A percentile compares a stretch with the other conserved stretches of the same genome.
Conservation (phyloP, 371 early-diverging fungal species). For the Dichotomocladium elegans region DNA sequence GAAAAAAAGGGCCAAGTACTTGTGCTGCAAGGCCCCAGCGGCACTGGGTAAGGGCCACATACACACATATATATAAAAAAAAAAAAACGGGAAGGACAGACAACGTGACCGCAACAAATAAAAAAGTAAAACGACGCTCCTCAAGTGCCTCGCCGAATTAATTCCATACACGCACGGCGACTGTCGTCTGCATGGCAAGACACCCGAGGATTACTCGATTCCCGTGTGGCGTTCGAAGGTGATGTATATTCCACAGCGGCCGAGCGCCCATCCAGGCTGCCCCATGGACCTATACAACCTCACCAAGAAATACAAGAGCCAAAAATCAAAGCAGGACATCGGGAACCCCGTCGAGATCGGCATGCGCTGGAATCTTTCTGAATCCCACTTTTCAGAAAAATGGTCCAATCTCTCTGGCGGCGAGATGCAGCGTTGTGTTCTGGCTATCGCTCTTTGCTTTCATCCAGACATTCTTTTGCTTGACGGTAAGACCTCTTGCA, state of each 20-base stretch:
- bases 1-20: slow-evolving; percentile 51
- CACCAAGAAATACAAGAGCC: slow-evolving; percentile 53
- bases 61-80: not conserved
- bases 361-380: slow-evolving; percentile 61
- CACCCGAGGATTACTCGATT: slow-evolving; percentile 58
- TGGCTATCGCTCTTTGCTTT: slow-evolving; percentile 78
- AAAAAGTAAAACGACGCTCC: slow-evolving; percentile 76
- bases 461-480: slow-evolving; percentile 77
- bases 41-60: slow-evolving; percentile 56
- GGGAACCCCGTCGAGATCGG: slow-evolving; percentile 65
- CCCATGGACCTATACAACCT: slow-evolving; percentile 67
- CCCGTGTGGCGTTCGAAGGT: slow-evolving; percentile 76
- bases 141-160: slow-evolving; percentile 80
- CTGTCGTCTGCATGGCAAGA: slow-evolving; percentile 55
- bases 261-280: slow-evolving; percentile 69
- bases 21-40: slow-evolving; percentile 71
- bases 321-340: slow-evolving; percentile 32
- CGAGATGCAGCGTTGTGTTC: slow-evolving; percentile 80
- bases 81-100: no score
- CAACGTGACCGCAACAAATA: no score
- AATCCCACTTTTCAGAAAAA: slow-evolving; percentile 68
- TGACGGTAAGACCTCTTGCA: slow-evolving; percentile 74
- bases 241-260: slow-evolving; percentile 86
- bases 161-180: slow-evolving; percentile 61
- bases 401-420: slow-evolving; percentile 86